Evolutionary conservation across 2,329 filamentous ascomycete genomes (phyloP).

Genomic region (Dactylonectria macrodidyma): DNA sequence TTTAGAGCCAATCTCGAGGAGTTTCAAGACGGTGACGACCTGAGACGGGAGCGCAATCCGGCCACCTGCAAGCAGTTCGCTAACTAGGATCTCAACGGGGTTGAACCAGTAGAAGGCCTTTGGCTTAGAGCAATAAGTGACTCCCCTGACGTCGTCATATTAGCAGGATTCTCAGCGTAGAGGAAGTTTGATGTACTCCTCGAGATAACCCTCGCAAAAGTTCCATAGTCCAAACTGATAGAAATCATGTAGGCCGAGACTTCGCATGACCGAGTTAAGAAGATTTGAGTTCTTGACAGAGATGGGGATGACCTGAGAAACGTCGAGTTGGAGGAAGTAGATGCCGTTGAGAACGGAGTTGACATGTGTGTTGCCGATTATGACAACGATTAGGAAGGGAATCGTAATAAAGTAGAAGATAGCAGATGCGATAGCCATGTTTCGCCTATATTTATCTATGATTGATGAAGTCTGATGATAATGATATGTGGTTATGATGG

Average conservation of each 20-base stretch:
- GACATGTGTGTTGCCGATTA: conserved; percentile 81
- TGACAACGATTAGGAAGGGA: conserved; percentile 84
- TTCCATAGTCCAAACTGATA: conserved; percentile 95
- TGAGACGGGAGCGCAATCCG: conserved; percentile 85
- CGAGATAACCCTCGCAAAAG: conserved; percentile 88
- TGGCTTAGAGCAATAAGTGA: conserved; percentile 82
- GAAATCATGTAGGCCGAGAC: conserved; percentile 91
- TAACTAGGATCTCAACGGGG: conserved; percentile 84
- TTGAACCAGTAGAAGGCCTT: conserved; percentile 89
- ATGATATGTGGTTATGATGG: no score
- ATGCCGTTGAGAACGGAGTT: conserved; percentile 76
- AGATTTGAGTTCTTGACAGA: conserved; percentile 80
- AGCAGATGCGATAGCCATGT: conserved; percentile 75
- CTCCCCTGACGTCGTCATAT: conserved; percentile 69
- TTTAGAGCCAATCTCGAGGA: conserved; percentile 82
- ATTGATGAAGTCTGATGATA: no score
- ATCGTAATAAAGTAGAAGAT: conserved; percentile 81
- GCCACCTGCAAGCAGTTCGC: conserved; percentile 85
- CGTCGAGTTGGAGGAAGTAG: conserved; percentile 88
- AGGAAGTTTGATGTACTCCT: conserved; percentile 61
- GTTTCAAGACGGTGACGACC: conserved; percentile 79
- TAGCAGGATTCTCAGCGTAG: conserved; percentile 35
- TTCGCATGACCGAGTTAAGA: conserved; percentile 90
- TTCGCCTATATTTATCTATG: conserved; percentile 55
- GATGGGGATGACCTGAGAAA: conserved; percentile 84